Percentiles rank a stretch among this genome's conserved stretches.
Evolutionary conservation across 2,329 filamentous ascomycete species (phyloP).

Genomic region (Elsinoe ampelina): DNA sequence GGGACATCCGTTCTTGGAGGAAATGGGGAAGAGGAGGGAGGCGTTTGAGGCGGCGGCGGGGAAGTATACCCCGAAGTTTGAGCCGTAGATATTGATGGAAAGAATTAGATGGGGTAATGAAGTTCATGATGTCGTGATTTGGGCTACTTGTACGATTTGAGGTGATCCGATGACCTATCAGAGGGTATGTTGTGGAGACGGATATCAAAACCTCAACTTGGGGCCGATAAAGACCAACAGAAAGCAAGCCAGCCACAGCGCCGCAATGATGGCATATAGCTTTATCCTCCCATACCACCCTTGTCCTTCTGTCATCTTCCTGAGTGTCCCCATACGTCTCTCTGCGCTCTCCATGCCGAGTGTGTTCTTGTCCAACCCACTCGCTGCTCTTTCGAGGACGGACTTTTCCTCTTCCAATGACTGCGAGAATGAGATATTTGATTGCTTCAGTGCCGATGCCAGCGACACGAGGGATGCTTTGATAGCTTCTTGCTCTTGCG

Average conservation of each 20-base stretch:
- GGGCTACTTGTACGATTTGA: neutral
- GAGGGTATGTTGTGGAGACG: too few relatives aligned
- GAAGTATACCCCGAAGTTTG: constrained; percentile 80
- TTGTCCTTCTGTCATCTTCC: constrained; percentile 74
- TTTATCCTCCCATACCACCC: constrained; percentile 73
- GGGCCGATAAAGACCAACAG: constrained; percentile 77
- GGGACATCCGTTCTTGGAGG: constrained; percentile 57
- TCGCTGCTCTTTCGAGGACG: constrained; percentile 59
- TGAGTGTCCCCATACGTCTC: constrained; percentile 65
- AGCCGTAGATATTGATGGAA: constrained; percentile 34
- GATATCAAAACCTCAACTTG: constrained; percentile 66
- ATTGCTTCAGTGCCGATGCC: constrained; percentile 66
- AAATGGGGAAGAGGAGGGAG: constrained; percentile 76
- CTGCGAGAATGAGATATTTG: constrained; percentile 60
- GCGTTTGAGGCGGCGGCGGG: constrained; percentile 76
- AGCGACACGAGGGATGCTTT: constrained; percentile 74
- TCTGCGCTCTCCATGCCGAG: constrained; percentile 67
- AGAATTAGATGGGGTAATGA: neutral
- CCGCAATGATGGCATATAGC: constrained; percentile 76
- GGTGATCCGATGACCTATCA: neutral
- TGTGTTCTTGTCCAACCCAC: constrained; percentile 69
- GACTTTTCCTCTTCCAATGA: constrained; percentile 67
- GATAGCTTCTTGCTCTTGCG: constrained; percentile 76
- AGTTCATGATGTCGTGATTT: constrained; percentile 7
- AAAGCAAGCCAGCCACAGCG: constrained; percentile 66